Percentiles rank a stretch among this genome's conserved stretches.
Conservation (phyloP, 2,329 filamentous ascomycete species). For the Ceratocystis ficicola region DNA sequence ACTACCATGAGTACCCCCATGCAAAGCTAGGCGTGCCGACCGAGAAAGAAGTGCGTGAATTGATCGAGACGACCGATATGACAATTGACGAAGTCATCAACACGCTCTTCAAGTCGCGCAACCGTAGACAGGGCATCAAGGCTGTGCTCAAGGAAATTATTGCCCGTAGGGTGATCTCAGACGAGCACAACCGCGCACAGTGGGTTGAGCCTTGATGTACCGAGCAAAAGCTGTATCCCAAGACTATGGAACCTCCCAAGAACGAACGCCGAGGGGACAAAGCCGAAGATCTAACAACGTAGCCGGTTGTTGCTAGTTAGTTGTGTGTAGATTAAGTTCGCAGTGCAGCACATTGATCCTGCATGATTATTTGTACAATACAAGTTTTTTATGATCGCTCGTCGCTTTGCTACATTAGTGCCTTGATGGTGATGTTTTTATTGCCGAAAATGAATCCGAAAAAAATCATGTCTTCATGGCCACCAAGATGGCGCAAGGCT, state of each 20-base stretch:
- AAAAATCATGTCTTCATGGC: not conserved
- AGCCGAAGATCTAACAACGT: not conserved
- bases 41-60: slow-evolving; percentile 46
- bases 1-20: slow-evolving; percentile 66
- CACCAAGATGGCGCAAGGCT: no score
- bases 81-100: slow-evolving; percentile 48
- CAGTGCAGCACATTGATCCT: not conserved
- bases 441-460: not conserved
- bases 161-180: slow-evolving; percentile 45
- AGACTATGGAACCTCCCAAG: not conserved
- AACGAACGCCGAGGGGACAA: not conserved
- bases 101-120: slow-evolving; percentile 47
- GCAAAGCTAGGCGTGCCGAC: slow-evolving; percentile 57
- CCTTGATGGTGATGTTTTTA: not conserved
- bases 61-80: slow-evolving; percentile 33
- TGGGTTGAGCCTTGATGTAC: slow-evolving; percentile 28
- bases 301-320: not conserved
- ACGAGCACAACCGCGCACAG: slow-evolving; percentile 33
- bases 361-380: slow-evolving; percentile 18
- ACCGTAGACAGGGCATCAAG: slow-evolving; percentile 55
- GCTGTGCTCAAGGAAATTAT: slow-evolving; percentile 59
- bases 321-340: slow-evolving; percentile 18
- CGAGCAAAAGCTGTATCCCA: not conserved
- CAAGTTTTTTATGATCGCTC: not conserved
- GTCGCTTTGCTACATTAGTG: not conserved